Evolutionary conservation across 805 yeast species (phyloP).

Genomic region (Candida vartiovaarae): DNA sequence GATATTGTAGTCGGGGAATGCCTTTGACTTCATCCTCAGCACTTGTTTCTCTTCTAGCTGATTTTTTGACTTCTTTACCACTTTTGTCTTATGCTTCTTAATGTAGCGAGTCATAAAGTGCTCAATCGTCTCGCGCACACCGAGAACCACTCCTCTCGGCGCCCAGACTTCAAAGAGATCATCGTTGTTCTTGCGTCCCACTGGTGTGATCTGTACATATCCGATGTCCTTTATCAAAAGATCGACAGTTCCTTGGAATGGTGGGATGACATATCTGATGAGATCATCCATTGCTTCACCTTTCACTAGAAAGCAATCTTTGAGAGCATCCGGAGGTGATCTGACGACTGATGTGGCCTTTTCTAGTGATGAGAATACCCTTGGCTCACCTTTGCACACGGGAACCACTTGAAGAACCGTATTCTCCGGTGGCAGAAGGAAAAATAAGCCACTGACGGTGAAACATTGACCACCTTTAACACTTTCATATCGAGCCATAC

Average conservation of each 20-base stretch:
- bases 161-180: conserved; percentile 43
- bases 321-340: conserved; percentile 22
- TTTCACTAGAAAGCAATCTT: conserved; percentile 23
- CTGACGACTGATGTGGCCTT: conserved; percentile 27
- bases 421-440: conserved; percentile 44
- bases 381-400: conserved; percentile 31
- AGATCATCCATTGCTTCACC: conserved; percentile 26
- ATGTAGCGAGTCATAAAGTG: conserved; percentile 28
- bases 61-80: conserved; percentile 3
- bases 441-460: conserved; percentile 57
- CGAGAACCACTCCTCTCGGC: conserved; percentile 47
- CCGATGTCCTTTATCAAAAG: conserved; percentile 62
- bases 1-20: conserved; percentile 19
- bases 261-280: conserved; percentile 51
- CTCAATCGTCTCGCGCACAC: conserved; percentile 47
- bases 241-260: conserved; percentile 64
- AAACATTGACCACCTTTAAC: conserved; percentile 38
- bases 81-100: conserved; percentile 25
- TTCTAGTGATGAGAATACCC: conserved; percentile 25
- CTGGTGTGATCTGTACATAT: conserved; percentile 50
- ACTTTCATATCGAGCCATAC: conserved; percentile 25
- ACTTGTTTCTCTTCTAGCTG: conserved; percentile 9
- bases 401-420: conserved; percentile 42
- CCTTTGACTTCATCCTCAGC: conserved; percentile 16
- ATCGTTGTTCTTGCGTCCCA: conserved; percentile 35